These are phyloP conservation scores for Neurospora sp. DNA, from an alignment of 495 filamentous ascomycete genomes.

Conservation along the genomic window DNA sequence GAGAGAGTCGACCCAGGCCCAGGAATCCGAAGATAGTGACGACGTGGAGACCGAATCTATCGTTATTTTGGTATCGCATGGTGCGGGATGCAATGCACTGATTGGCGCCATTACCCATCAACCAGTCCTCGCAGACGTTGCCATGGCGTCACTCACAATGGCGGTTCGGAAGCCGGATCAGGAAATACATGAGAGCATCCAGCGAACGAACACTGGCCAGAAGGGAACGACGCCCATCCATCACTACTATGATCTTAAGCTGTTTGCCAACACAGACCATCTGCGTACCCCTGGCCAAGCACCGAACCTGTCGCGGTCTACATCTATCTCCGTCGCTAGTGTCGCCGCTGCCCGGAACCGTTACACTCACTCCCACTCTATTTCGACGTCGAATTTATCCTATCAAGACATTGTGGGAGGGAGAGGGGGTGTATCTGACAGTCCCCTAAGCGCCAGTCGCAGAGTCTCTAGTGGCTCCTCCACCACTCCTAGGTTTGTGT, in stretches of 20 bases:
- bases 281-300: slow-evolving; percentile 45
- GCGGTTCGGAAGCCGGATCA: slow-evolving; percentile 55
- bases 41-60: slow-evolving; percentile 60
- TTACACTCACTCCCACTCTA: slow-evolving; percentile 18
- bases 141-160: slow-evolving; percentile 84
- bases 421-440: slow-evolving; percentile 22
- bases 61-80: slow-evolving; percentile 88
- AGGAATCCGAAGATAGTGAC: slow-evolving; percentile 28
- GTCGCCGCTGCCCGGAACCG: slow-evolving; percentile 13
- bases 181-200: slow-evolving; percentile 3
- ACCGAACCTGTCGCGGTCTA: slow-evolving; percentile 12
- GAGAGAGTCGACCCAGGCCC: slow-evolving; percentile 5
- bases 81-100: slow-evolving; percentile 94
- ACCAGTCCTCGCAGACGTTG: slow-evolving; percentile 80
- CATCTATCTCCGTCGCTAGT: slow-evolving; percentile 15
- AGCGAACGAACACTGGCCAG: background rate
- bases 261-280: slow-evolving; percentile 74
- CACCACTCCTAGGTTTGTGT: background rate
- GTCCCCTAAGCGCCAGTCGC: slow-evolving; percentile 22
- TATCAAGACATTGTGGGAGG: slow-evolving; percentile 18
- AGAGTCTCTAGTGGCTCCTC: slow-evolving; percentile 8
- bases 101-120: slow-evolving; percentile 85
- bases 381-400: slow-evolving; percentile 18
- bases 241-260: slow-evolving; percentile 64
- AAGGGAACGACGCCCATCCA: slow-evolving; percentile 27